Evolutionary conservation across 2,329 filamentous ascomycete species (phyloP), one percentile per base, ranked within the genome.

Genomic region (Penicillium sp.): DNA sequence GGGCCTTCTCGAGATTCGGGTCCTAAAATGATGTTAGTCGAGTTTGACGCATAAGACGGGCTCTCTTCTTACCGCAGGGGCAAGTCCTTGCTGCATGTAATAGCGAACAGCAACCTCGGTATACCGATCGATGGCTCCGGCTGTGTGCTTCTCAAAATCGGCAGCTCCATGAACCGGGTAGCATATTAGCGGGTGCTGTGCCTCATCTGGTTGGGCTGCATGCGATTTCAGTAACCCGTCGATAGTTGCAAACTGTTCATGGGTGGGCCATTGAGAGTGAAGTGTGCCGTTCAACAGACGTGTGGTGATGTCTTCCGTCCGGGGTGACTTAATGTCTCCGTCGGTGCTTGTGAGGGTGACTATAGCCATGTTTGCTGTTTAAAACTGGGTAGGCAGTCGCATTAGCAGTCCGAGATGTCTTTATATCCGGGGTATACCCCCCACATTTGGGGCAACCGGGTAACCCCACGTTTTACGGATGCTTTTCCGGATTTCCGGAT

Each of bases 1-100:
- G 58, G 0, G 58, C 58, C 31, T 60, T 38, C 7, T 60, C 52
- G 0, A 55, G 74, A 75, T 39, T 72, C 0, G 56, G 56, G 11
- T 61, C 54, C 58, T 61, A 30, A 1, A 3, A 1, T 35, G 6
- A 7, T 7, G 25, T 50, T 34, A 54, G 40, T 13, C 3, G 6
- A 35, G 0, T 5, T 19, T 30, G 8, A 16, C 7, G 19, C 3
- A 11, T 0, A 13, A 10, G 3, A 0, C 1, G 4, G 4, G 13
- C 0, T 2, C 8, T 8, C 2, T 19, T 30, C 55, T 41, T 56
- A 61, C 58, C 13, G 57, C 58, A 9, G 57, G 50, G 9, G 18
- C 16, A 13, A 61, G 52, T 1, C 57, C 58, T 11, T 55, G 44
- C 12, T 51, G 27, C 36, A 59, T 55, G 34, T 57, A 61, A 49